A percentile compares a stretch with the other conserved stretches of the same genome.
Evolutionary conservation across 2,329 filamentous ascomycete species (phyloP).

Genomic region (Exophiala lecanii-corni): DNA sequence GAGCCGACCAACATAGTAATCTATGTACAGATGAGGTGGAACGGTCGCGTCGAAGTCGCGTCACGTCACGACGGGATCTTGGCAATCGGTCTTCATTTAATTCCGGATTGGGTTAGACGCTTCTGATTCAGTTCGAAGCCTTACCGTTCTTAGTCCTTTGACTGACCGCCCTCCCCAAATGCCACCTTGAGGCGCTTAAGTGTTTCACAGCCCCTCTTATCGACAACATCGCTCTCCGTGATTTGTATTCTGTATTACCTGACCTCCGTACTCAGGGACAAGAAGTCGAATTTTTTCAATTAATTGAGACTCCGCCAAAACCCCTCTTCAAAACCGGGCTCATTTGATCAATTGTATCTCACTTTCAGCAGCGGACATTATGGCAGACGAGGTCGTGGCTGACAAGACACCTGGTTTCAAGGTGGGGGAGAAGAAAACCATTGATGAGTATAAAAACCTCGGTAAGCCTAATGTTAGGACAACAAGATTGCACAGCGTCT

Average conservation of each 20-base stretch:
- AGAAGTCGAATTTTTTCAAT: too few species aligned
- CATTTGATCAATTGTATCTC: too few species aligned
- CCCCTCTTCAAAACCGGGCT: too few species aligned
- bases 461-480: too few species aligned
- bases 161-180: not conserved
- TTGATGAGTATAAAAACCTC: slow-evolving; percentile 90
- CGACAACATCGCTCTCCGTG: too few species aligned
- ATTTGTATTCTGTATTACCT: too few species aligned
- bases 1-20: too few species aligned
- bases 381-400: slow-evolving; percentile 79
- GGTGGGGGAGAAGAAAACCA: slow-evolving; percentile 96
- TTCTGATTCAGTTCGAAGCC: not conserved
- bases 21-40: too few species aligned
- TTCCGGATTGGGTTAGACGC: not conserved
- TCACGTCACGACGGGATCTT: slow-evolving; percentile 6
- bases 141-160: slow-evolving; percentile 1
- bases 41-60: slow-evolving; percentile 8
- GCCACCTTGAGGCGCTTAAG: not conserved
- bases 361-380: too few species aligned
- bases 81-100: not conserved
- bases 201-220: slow-evolving; percentile 4
- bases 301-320: too few species aligned
- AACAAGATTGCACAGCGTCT: too few species aligned
- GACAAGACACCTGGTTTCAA: slow-evolving; percentile 95
- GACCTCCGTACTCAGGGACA: too few species aligned